Evolutionary conservation across 2,329 filamentous ascomycete genomes (phyloP).

Genomic region (Pseudogymnoascus sp.): DNA sequence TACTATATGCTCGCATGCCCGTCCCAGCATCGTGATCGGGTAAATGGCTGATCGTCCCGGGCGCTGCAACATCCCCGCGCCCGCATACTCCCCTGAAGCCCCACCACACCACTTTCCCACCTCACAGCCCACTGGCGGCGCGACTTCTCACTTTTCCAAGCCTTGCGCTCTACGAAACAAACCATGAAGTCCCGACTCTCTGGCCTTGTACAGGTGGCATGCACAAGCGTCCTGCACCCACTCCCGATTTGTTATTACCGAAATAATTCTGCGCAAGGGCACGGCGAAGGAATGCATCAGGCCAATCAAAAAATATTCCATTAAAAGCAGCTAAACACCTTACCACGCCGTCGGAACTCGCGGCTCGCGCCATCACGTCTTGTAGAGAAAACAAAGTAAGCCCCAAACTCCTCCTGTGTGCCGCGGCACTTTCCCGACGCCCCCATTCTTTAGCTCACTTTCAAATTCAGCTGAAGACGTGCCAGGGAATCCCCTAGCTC

Average conservation of each 20-base stretch:
- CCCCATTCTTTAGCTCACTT: background rate
- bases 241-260: background rate
- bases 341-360: slow-evolving; percentile 1
- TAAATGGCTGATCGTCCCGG: background rate
- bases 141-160: background rate
- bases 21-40: background rate
- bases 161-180: background rate
- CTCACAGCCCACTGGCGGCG: background rate
- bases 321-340: background rate
- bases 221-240: background rate
- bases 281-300: background rate
- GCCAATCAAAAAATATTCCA: background rate
- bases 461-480: background rate
- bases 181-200: background rate
- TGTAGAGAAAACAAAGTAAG: background rate
- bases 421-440: background rate
- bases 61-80: background rate
- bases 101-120: background rate
- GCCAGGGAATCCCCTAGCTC: background rate
- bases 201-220: background rate
- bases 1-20: background rate
- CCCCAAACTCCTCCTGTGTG: background rate
- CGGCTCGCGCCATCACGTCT: background rate
- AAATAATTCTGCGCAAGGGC: background rate
- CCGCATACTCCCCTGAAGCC: background rate